Conservation (phyloP, 176 grass and related monocot species). For the Ensete ventricosum region DNA sequence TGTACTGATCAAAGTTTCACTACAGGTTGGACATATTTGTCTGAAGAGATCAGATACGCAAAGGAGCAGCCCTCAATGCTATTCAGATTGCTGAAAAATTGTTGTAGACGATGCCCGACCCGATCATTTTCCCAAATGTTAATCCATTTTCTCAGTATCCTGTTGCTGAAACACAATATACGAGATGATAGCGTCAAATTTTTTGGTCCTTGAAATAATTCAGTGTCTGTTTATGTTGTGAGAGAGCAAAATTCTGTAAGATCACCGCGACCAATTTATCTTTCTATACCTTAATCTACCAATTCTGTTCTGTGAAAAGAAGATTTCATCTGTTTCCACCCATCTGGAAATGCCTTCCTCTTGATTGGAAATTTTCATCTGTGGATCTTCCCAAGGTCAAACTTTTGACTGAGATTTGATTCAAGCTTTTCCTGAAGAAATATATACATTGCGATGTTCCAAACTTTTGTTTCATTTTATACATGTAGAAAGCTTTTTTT, state of each 20-base stretch:
- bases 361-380: too few species aligned
- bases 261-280: neutral
- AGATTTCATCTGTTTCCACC: too few species aligned
- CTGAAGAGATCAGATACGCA: slow-evolving; percentile 93
- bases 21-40: slow-evolving; percentile 87
- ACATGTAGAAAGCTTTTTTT: too few species aligned
- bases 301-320: too few species aligned
- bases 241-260: neutral
- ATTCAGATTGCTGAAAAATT: slow-evolving; percentile 92
- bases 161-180: neutral
- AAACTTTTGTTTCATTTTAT: too few species aligned
- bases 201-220: neutral
- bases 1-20: slow-evolving; percentile 6
- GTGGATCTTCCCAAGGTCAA: too few species aligned
- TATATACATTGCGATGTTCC: too few species aligned
- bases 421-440: too few species aligned
- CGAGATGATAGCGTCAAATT: neutral
- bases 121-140: neutral
- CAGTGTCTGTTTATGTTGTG: neutral
- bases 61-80: slow-evolving; percentile 92
- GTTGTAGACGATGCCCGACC: slow-evolving; percentile 18
- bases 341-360: too few species aligned
- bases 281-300: too few species aligned
- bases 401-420: too few species aligned
- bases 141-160: neutral